Conservation (phyloP, 1,284 basidiomycete genomes). For the Tylopilus sp. region DNA sequence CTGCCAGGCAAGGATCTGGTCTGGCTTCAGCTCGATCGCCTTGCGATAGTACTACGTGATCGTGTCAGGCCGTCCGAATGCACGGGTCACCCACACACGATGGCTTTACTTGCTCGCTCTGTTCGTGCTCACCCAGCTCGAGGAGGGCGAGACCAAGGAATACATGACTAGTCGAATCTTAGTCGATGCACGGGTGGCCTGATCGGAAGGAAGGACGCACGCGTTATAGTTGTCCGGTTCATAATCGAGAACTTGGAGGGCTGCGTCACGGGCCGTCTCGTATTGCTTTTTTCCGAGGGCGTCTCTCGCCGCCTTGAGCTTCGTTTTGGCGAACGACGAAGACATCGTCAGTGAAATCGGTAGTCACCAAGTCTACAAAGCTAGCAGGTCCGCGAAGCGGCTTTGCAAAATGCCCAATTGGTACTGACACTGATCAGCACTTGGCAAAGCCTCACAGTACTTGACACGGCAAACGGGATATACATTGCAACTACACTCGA, state of each 20-base stretch:
- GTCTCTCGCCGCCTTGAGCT: constrained; percentile 80
- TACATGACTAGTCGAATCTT: constrained; percentile 55
- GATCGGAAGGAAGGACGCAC: constrained; percentile 48
- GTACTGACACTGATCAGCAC: too few species aligned
- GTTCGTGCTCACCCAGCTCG: constrained; percentile 64
- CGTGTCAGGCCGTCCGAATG: constrained; percentile 17
- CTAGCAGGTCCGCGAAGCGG: too few species aligned
- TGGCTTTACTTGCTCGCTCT: constrained; percentile 77
- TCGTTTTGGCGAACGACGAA: constrained; percentile 55
- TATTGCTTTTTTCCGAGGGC: constrained; percentile 76
- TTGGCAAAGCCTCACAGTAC: too few species aligned
- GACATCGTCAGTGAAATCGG: constrained; percentile 15
- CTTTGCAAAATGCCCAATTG: too few species aligned
- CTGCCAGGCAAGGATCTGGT: constrained; percentile 76
- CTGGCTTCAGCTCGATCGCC: constrained; percentile 63
- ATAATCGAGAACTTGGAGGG: constrained; percentile 62
- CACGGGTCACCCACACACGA: neutral
- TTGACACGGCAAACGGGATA: too few species aligned
- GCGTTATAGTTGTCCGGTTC: constrained; percentile 79
- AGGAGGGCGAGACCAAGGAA: constrained; percentile 77
- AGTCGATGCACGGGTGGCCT: neutral
- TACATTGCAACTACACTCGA: neutral
- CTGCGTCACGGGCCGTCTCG: constrained; percentile 62
- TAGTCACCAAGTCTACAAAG: neutral
- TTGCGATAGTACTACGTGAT: constrained; percentile 63